Evolutionary conservation across 2,329 filamentous ascomycete species (phyloP), one percentile per base, ranked within the genome.

Genomic region (Fonsecaea nubica): DNA sequence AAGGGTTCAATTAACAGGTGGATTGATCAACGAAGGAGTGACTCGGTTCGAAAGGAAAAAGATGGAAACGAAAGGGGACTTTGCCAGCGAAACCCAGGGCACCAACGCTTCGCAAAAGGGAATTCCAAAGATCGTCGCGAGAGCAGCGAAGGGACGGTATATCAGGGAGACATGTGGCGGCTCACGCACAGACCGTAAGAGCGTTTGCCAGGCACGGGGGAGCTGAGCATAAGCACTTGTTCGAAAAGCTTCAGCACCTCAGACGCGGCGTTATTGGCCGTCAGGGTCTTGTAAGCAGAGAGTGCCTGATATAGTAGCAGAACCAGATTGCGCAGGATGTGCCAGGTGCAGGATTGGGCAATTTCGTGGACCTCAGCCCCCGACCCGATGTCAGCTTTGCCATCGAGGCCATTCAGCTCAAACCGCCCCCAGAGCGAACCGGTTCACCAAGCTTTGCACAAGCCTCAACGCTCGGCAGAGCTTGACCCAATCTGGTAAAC

Each of bases 211-310:
- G 58, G 36, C 48, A 61, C 48, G 18, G 48, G 6, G 7, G 13
- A 35, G 33, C 58, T 68, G 42, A 68, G 55, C 62, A 68, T 68
- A 68, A 68, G 65, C 65, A 68, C 65, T 68, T 68, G 59, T 48
- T 21, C 52, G 33, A 63, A 63, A 63, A 60, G 62, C 58, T 65
- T 68, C 53, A 48, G 38, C 36, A 40, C 54, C 50, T 40, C 38
- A 30, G 25, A 30, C 25, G 42, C 61, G 35, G 45, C 13, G 18
- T 52, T 12, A 21, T 56, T 21, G 48, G 25, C 13, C 42, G 42
- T 56, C 54, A n/a, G 35, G 53, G 62, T 64, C 38, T 58, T 55
- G 65, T 68, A 62, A 68, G 65, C 65, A 65, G 33, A 30, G 62
- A 13, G 53, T 63, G 38, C 62, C 52, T 18, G 65, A 68, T 67